Conservation (phyloP, 148 eudicot species). For the Spergularia bocconei region DNA sequence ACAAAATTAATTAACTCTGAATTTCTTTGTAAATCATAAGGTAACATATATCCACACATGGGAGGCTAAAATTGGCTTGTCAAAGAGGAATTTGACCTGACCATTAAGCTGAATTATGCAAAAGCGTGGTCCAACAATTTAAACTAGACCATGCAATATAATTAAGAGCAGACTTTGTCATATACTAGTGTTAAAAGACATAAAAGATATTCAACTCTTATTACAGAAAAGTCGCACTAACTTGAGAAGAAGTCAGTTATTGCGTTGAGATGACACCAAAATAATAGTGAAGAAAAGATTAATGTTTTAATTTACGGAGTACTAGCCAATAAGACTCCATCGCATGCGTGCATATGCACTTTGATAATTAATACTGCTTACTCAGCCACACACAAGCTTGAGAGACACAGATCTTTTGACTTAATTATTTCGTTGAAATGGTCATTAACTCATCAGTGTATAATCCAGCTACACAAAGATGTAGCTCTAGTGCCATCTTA, state of each 20-base stretch:
- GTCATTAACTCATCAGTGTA: background rate
- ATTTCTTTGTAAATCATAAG: background rate
- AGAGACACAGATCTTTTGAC: background rate
- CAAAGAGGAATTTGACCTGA: slow-evolving; percentile 19
- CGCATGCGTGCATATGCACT: too few species aligned
- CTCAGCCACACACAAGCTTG: background rate
- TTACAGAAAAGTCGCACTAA: background rate
- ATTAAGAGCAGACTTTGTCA: slow-evolving; percentile 4
- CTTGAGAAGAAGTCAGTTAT: background rate
- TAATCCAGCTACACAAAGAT: background rate
- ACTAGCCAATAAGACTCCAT: background rate
- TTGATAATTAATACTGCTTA: background rate
- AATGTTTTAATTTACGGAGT: too few species aligned
- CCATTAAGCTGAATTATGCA: background rate
- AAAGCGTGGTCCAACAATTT: background rate
- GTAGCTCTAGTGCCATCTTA: too few species aligned
- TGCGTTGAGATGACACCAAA: background rate
- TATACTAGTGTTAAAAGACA: background rate
- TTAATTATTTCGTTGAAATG: background rate
- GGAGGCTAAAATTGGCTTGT: slow-evolving; percentile 18
- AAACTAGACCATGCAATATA: background rate
- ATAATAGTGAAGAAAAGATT: background rate
- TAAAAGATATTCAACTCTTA: background rate
- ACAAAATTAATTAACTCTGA: background rate
- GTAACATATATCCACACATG: slow-evolving; percentile 21